phyloP scores from a whole-genome alignment of 139 green algal genomes.

The Edaphochlamys debaryana region DNA sequence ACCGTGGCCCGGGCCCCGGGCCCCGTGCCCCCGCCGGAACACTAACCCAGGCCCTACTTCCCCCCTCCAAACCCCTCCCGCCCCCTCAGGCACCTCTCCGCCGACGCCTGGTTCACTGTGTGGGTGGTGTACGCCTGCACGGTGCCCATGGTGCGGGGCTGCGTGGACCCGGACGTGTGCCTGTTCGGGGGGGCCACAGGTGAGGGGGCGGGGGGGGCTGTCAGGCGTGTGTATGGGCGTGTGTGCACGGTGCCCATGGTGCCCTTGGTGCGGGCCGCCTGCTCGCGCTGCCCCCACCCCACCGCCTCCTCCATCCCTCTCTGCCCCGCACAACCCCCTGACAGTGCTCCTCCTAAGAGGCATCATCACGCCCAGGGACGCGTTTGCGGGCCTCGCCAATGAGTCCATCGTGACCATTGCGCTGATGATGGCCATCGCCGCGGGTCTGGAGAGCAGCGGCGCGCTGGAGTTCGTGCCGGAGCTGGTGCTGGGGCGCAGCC shows the following conservation, averaged over 20 bases:
- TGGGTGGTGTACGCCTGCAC: conserved; percentile 4
- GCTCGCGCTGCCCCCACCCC: too few relatives aligned
- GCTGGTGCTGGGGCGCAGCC: conserved; percentile 26
- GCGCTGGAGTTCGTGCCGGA: conserved; percentile 39
- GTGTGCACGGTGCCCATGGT: too few relatives aligned
- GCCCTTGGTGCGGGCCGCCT: too few relatives aligned
- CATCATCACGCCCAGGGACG: conserved; percentile 15
- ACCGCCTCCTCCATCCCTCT: too few relatives aligned
- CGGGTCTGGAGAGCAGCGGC: conserved; percentile 22
- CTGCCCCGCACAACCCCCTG: too few relatives aligned
- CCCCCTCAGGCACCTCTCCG: conserved; percentile 8
- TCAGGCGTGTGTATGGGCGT: too few relatives aligned
- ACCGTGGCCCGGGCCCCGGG: too few relatives aligned
- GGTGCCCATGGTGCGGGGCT: conserved; percentile 26
- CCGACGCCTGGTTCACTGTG: conserved; percentile 20
- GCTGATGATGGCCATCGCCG: conserved; percentile 39
- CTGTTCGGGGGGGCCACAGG: conserved; percentile 4
- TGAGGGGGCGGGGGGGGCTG: too few relatives aligned
- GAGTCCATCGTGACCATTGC: conserved; percentile 37
- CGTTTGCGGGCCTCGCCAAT: conserved; percentile 32
- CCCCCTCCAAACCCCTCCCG: too few relatives aligned
- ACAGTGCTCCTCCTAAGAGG: conserved; percentile 15
- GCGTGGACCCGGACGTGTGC: conserved; percentile 34
- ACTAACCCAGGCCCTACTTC: too few relatives aligned
- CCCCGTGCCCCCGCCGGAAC: too few relatives aligned